Evolutionary conservation across 139 green algal genomes (phyloP).

Genomic region (Nannochloris sp.): DNA sequence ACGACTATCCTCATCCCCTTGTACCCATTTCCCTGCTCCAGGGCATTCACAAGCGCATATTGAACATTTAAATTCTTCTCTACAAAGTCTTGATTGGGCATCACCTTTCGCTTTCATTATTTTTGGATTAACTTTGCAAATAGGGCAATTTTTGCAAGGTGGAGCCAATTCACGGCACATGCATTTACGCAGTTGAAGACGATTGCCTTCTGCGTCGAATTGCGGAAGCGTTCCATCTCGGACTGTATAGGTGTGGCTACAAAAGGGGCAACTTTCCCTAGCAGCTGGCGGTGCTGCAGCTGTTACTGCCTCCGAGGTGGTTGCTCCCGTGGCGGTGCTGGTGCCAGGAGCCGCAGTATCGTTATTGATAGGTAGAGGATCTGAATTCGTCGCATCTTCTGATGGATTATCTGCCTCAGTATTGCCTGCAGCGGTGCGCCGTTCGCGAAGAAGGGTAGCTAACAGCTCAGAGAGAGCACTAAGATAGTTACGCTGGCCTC

Average conservation of each 20-base stretch:
- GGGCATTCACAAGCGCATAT: conserved; percentile 46
- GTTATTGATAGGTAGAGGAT: background rate
- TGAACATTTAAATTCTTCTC: conserved; percentile 23
- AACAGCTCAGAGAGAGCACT: conserved; percentile 18
- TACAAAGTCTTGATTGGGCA: conserved; percentile 23
- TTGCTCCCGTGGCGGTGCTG: background rate
- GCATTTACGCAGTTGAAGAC: conserved; percentile 43
- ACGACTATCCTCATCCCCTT: conserved; percentile 23
- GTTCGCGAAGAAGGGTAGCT: background rate
- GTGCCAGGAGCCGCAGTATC: too few species aligned
- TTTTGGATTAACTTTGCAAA: conserved; percentile 33
- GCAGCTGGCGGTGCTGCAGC: conserved; percentile 23
- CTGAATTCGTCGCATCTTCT: background rate
- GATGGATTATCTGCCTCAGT: conserved; percentile 3
- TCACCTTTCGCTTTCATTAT: conserved; percentile 29
- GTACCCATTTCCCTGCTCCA: conserved; percentile 40
- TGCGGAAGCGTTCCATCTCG: conserved; percentile 31
- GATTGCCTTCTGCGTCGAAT: conserved; percentile 15
- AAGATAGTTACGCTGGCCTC: conserved; percentile 16
- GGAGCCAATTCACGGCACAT: conserved; percentile 43
- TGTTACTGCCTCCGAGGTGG: conserved; percentile 3
- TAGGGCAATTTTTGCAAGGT: conserved; percentile 40
- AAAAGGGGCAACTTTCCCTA: conserved; percentile 37
- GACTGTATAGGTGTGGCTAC: conserved; percentile 39
- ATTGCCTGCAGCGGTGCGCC: background rate